phyloP scores from a whole-genome alignment of 2,329 filamentous ascomycete genomes.

The Lachnellula suecica region DNA sequence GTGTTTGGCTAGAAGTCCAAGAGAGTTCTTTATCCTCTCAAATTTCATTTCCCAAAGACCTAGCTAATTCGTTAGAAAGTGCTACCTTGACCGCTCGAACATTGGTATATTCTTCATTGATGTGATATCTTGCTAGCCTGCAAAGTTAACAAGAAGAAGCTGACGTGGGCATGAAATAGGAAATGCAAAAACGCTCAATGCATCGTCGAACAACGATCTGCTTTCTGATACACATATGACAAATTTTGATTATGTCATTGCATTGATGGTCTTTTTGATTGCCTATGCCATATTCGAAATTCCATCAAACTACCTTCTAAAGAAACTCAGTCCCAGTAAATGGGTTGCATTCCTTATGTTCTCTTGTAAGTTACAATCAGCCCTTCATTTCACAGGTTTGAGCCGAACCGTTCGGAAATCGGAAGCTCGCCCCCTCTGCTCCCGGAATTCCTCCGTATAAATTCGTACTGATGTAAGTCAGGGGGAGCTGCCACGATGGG shows the following conservation, averaged over 20 bases:
- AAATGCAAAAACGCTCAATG: constrained; percentile 66
- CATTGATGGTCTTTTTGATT: constrained; percentile 46
- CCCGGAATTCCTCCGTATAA: no score
- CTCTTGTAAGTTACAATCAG: no score
- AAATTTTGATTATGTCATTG: constrained; percentile 57
- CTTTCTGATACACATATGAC: constrained; percentile 62
- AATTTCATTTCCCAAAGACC: no score
- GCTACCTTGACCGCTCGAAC: constrained; percentile 67
- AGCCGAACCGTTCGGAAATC: no score
- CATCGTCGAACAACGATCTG: constrained; percentile 58
- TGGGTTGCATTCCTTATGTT: constrained; percentile 51
- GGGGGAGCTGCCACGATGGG: constrained; percentile 50
- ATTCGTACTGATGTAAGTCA: no score
- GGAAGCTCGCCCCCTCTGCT: no score
- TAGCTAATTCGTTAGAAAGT: no score
- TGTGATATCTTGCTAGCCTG: no score
- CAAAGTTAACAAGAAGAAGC: not conserved
- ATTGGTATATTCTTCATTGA: no score
- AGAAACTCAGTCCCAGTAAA: constrained; percentile 45
- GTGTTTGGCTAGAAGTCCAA: no score
- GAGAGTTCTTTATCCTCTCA: no score
- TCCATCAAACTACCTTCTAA: constrained; percentile 49
- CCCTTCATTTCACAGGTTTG: no score
- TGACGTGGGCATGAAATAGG: constrained; percentile 22
- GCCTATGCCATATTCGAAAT: constrained; percentile 50